These are phyloP conservation scores for Rhodotorula sp. DNA, from an alignment of 1,284 basidiomycete genomes.

Conservation along the genomic window DNA sequence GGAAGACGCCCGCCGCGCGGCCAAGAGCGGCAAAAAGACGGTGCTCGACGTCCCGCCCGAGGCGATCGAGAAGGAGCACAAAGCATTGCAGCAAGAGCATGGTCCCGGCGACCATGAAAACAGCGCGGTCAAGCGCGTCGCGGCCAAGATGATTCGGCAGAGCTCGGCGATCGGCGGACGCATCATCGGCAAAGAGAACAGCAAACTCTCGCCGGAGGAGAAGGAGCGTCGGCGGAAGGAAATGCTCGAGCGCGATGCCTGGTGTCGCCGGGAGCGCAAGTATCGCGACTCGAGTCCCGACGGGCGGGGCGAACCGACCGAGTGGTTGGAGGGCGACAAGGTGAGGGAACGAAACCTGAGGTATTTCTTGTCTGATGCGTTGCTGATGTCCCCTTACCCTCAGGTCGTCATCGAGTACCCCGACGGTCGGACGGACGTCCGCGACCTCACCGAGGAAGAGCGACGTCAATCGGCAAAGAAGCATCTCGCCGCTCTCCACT, in stretches of 20 bases:
- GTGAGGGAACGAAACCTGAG: background rate
- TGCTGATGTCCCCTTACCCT: too few species aligned
- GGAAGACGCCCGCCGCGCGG: conserved; percentile 19
- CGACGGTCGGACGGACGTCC: conserved; percentile 35
- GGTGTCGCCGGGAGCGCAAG: conserved; percentile 41
- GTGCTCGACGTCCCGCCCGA: conserved; percentile 17
- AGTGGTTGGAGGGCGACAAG: conserved; percentile 40
- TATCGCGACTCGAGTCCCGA: conserved; percentile 29
- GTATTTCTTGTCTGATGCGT: too few species aligned
- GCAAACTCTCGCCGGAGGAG: conserved; percentile 28
- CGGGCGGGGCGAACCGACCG: background rate
- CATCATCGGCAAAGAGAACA: conserved; percentile 10
- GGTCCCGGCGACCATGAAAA: conserved; percentile 26
- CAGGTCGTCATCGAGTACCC: conserved; percentile 41
- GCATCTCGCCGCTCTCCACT: conserved; percentile 36
- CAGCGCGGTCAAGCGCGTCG: conserved; percentile 27
- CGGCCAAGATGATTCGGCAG: conserved; percentile 25
- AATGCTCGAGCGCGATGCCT: conserved; percentile 40
- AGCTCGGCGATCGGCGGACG: conserved; percentile 11
- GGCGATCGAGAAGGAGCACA: conserved; percentile 25
- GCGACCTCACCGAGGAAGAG: conserved; percentile 34
- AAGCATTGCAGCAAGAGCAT: conserved; percentile 8
- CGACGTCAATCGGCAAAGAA: conserved; percentile 27
- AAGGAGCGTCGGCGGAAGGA: conserved; percentile 24
- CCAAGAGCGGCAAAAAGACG: background rate